Evolutionary conservation across 257 asterid genomes (phyloP), one percentile per base, ranked within the genome.

Genomic region (Ocimum tenuiflorum): DNA sequence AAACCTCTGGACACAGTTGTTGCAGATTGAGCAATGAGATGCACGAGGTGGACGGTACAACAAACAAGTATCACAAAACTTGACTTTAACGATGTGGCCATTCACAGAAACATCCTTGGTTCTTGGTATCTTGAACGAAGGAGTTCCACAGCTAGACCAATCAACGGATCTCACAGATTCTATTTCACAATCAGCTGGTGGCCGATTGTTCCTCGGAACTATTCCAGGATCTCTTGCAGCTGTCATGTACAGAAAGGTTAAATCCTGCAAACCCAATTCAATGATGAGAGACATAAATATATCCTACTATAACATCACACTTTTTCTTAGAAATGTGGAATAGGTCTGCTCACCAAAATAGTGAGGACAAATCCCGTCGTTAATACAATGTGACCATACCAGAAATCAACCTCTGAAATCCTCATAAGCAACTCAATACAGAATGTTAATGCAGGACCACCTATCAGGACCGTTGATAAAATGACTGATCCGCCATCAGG

Each of bases 1-100:
- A 19, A 92, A 87, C 72, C 94, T 84, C 86, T 89, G 85, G 73
- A 92, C 96, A 20, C 99, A 92, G 71, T 87, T 91, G 77, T 91
- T 91, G 92, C 96, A 91, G 52, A 89, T 81, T 4, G 98, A 91
- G 88, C 97, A 92, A 79, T 92, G 96, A 68, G 96, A 91, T 9
- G 95, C 91, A 43, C 96, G 96, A 18, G 96, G 95, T 1, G 98
- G 95, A 49, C 96, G 95, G 74, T 89, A 91, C 12, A 91, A 67
- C 72, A 85, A 68, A 65, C 98, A 91, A 53, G 98, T 91, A 47
- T 91, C 96, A 27, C 96, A 88, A 73, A 66, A 91, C 79, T 91
- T 91, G 74, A 91, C 90, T 73, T 75, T 79, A 48, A 89, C 80
- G 0, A 77, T 73, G 72, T 78, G 79, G 3, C 98, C 96, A 23